These are phyloP conservation scores for Ceratobasidium sp. DNA, from an alignment of 1,284 basidiomycete genomes.

Conservation along the genomic window DNA sequence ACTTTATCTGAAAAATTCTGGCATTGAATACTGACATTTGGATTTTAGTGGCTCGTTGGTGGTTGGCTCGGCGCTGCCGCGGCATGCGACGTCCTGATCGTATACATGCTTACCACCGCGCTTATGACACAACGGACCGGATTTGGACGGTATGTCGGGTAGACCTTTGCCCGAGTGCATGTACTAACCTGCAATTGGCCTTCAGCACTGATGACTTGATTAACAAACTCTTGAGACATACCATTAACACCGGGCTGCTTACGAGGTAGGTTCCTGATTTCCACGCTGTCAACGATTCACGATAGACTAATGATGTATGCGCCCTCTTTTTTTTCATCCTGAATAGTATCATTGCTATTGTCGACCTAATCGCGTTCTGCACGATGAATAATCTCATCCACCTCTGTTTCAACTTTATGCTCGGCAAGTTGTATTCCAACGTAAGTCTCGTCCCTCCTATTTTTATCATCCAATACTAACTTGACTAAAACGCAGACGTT, in stretches of 20 bases:
- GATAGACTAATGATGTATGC: neutral
- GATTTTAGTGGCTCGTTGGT: constrained; percentile 55
- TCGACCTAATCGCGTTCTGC: constrained; percentile 53
- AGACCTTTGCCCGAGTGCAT: neutral
- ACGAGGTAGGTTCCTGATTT: constrained; percentile 52
- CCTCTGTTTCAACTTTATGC: constrained; percentile 57
- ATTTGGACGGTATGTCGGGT: constrained; percentile 52
- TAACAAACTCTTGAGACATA: constrained; percentile 56
- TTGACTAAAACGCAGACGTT: neutral
- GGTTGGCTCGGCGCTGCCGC: constrained; percentile 55
- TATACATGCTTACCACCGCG: constrained; percentile 55
- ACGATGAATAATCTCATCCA: constrained; percentile 55
- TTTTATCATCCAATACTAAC: neutral
- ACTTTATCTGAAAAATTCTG: constrained; percentile 51
- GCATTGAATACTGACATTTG: neutral
- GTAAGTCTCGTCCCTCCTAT: neutral
- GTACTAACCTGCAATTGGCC: neutral
- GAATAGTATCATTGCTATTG: constrained; percentile 53
- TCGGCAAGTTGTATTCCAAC: constrained; percentile 54
- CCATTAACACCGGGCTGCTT: constrained; percentile 56
- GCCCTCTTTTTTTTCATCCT: neutral
- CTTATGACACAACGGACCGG: constrained; percentile 55
- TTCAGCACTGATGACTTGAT: constrained; percentile 56
- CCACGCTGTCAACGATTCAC: neutral
- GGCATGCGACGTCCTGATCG: constrained; percentile 55